Conservation (phyloP, 139 green algal genomes). For the Haematococcus lacustris region DNA sequence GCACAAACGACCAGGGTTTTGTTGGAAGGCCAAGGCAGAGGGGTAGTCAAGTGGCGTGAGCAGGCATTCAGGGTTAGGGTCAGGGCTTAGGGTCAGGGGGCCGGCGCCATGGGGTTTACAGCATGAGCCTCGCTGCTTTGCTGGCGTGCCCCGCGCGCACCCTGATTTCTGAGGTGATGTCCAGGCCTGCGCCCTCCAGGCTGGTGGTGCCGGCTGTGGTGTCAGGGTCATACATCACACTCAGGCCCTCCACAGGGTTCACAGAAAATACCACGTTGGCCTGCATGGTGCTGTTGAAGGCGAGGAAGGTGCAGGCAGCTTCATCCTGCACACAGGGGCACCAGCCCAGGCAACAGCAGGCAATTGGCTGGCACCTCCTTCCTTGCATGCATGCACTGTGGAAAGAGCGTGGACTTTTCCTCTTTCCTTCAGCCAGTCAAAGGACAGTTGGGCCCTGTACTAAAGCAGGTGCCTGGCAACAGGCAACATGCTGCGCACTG, state of each 20-base stretch:
- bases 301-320: neutral
- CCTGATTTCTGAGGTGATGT: neutral
- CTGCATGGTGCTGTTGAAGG: neutral
- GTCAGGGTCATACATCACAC: neutral
- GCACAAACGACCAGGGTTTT: too few relatives aligned
- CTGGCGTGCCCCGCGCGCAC: too few relatives aligned
- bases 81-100: too few relatives aligned
- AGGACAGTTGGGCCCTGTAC: neutral
- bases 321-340: neutral
- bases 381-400: neutral
- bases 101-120: too few relatives aligned
- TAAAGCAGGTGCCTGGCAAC: neutral
- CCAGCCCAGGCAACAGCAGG: neutral
- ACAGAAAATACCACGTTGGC: neutral
- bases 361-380: neutral
- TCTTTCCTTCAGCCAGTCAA: too few relatives aligned
- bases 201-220: constrained; percentile 4
- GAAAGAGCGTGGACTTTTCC: neutral
- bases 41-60: too few relatives aligned
- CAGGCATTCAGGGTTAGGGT: too few relatives aligned
- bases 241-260: constrained; percentile 1
- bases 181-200: neutral
- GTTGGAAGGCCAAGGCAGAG: too few relatives aligned
- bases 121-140: too few relatives aligned
- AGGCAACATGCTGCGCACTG: too few relatives aligned